Base-by-base conservation (phyloP, 2,329 filamentous ascomycete genomes). In the Arthrobotrys pseudoclavata region DNA sequence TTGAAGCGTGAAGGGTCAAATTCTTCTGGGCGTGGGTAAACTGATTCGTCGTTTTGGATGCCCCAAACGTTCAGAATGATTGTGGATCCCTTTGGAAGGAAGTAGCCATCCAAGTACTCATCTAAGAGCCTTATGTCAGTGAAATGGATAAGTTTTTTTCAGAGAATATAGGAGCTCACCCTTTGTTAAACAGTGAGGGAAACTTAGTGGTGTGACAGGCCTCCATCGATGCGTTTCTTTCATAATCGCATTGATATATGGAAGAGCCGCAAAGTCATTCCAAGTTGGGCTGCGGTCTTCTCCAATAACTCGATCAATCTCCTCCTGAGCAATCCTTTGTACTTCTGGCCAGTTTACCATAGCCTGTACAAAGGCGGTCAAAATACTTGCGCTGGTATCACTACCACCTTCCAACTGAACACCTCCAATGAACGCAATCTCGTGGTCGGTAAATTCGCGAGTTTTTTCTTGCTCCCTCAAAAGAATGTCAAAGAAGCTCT, bases 1-100 rank as follows among this genome's bases (percentile, higher is more conserved):
- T 91, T 85, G 85, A 88, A 91, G 45, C 89, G 86, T 79, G 90
- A 88, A 0, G 90, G 89, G 34, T 85, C 86, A 83, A 86, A 91
- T 80, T 84, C 86, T 61, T 91, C 88, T 15, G 88, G 87, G 80
- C 91, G 87, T 1, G 89, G 89, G 80, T 91, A 91, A 69, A 86
- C 87, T 40, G 83, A 83, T 1, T 86, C 85, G 78, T 90, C 88
- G 53, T 88, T 87, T 82, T 88, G 87, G 82, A 90, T 87, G 42
- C 85, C 85, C 86, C 86, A 88, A 82, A 88, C 86, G 80, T 2
- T 71, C 1, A 87, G 86, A 69, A 88, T 85, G 22, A 88, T 85
- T 0, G 86, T 86, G 1, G 86, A 85, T 4, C 87, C 87, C 37
- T 85, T 85, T 0, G 86, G 85, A 57, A 88, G 86, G 81, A 86